phyloP scores from a whole-genome alignment of 805 yeast genomes.

The Wickerhamomyces strasburgensis region DNA sequence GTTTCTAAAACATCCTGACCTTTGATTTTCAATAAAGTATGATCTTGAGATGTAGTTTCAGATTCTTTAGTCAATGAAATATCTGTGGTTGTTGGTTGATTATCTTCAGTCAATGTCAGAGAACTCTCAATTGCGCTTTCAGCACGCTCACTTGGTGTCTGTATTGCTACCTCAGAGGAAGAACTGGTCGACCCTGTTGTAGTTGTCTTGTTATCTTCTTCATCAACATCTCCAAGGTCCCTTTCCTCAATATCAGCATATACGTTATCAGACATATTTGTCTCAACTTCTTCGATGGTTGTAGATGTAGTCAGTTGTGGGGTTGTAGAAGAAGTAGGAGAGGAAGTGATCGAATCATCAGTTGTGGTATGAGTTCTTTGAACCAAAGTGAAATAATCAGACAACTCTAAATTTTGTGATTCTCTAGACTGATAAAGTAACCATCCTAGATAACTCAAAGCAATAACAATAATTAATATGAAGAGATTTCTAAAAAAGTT shows the following conservation, averaged over 20 bases:
- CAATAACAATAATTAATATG: conserved; percentile 10
- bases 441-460: conserved; percentile 11
- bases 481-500: conserved; percentile 20
- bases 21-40: no score
- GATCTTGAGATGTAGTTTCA: no score
- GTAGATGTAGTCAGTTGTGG: no score
- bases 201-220: neutral
- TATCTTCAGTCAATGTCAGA: no score
- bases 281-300: neutral
- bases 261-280: neutral
- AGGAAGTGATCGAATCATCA: conserved; percentile 2
- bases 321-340: no score
- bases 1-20: no score
- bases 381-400: conserved; percentile 23
- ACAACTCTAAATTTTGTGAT: conserved; percentile 10
- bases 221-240: conserved; percentile 1
- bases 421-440: conserved; percentile 12
- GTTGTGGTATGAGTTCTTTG: conserved; percentile 7
- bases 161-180: no score
- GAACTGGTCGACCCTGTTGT: no score
- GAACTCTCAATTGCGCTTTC: no score
- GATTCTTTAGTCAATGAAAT: no score
- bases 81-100: no score
- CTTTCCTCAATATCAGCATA: conserved; percentile 2
- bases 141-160: no score